phyloP scores from a whole-genome alignment of 2,329 filamentous ascomycete genomes.

The Tolypocladium endophyticum region DNA sequence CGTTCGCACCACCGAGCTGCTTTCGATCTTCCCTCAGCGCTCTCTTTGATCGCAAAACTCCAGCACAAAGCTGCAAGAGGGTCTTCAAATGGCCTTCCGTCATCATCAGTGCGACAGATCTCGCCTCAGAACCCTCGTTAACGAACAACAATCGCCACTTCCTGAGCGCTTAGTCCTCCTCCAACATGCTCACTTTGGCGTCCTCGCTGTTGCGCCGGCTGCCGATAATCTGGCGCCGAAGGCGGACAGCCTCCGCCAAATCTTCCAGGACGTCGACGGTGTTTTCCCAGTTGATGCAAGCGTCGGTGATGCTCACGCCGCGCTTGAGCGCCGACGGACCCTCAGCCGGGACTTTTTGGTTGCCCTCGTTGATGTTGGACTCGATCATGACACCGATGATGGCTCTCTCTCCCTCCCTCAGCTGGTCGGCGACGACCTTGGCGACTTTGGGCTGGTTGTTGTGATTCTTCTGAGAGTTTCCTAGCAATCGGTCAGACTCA shows the following conservation, averaged over 20 bases:
- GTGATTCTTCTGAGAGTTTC: conserved; percentile 96
- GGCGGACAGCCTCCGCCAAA: conserved; percentile 72
- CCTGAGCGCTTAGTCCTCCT: conserved; percentile 33
- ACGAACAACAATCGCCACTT: neutral
- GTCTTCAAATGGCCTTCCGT: neutral
- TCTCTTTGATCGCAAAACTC: neutral
- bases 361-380: conserved; percentile 88
- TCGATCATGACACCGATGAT: conserved; percentile 99
- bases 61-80: neutral
- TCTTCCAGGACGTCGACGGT: conserved; percentile 76
- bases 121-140: neutral
- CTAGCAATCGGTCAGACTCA: conserved; percentile 28
- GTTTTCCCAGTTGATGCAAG: conserved; percentile 87
- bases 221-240: conserved; percentile 50
- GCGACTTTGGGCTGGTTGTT: conserved; percentile 94
- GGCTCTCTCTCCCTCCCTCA: conserved; percentile 73
- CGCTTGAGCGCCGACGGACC: conserved; percentile 71
- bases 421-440: conserved; percentile 68
- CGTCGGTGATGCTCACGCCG: conserved; percentile 91
- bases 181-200: conserved; percentile 33
- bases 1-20: neutral
- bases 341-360: conserved; percentile 78
- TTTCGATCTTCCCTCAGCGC: neutral
- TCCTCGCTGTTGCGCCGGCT: conserved; percentile 17
- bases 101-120: neutral